Evolutionary conservation across 2,329 filamentous ascomycete genomes (phyloP).

Genomic region (Talaromyces sp.): DNA sequence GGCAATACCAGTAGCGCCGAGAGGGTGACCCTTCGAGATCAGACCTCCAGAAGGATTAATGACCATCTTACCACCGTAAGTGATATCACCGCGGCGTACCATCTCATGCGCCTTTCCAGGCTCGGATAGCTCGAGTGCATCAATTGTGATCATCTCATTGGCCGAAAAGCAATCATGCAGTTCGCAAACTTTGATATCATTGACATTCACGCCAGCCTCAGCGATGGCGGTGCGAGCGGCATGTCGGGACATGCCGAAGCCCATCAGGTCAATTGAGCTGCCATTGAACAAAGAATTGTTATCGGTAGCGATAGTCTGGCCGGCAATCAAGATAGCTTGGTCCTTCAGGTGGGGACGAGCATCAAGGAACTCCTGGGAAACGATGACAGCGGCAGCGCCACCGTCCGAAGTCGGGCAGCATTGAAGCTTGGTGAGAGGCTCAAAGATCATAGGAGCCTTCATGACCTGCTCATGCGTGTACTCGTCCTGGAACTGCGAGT

Average conservation of each 20-base stretch:
- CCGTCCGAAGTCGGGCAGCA: slow-evolving; percentile 97
- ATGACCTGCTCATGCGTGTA: slow-evolving; percentile 85
- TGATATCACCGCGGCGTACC: slow-evolving; percentile 84
- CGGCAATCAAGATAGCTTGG: slow-evolving; percentile 86
- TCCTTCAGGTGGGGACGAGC: slow-evolving; percentile 77
- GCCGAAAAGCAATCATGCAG: slow-evolving; percentile 96
- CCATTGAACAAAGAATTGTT: slow-evolving; percentile 75
- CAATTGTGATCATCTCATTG: slow-evolving; percentile 89
- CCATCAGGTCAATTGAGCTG: slow-evolving; percentile 84
- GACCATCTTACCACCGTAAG: slow-evolving; percentile 79
- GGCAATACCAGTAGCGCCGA: slow-evolving; percentile 91
- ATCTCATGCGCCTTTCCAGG: slow-evolving; percentile 89
- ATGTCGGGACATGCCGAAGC: slow-evolving; percentile 77
- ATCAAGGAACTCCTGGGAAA: slow-evolving; percentile 86
- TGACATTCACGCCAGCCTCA: slow-evolving; percentile 66
- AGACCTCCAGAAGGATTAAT: slow-evolving; percentile 93
- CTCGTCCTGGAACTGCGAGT: slow-evolving; percentile 94
- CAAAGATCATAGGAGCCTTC: slow-evolving; percentile 74
- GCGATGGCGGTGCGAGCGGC: slow-evolving; percentile 71
- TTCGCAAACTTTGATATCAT: slow-evolving; percentile 81
- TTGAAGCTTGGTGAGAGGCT: slow-evolving; percentile 93
- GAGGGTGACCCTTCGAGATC: slow-evolving; percentile 93
- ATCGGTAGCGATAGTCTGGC: slow-evolving; percentile 86
- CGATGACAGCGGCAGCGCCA: slow-evolving; percentile 82
- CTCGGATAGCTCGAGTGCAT: slow-evolving; percentile 77